phyloP scores from a whole-genome alignment of 169 alveolate genomes.

The Babesia bigemina region DNA sequence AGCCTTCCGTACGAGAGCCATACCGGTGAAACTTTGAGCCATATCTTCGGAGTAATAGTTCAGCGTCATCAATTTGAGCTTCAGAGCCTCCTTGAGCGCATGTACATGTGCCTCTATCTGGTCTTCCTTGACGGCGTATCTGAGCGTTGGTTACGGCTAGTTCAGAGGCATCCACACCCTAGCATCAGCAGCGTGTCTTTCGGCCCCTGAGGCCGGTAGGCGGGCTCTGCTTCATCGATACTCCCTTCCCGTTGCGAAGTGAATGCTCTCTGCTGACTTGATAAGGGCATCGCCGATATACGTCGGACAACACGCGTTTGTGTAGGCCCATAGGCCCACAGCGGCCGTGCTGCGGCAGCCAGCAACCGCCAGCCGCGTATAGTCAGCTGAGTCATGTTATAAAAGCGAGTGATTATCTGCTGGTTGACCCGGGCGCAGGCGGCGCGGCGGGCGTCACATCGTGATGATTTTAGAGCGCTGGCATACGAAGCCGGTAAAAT shows the following conservation, averaged over 20 bases:
- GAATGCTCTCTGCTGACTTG: background rate
- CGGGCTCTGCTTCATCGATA: slow-evolving; percentile 10
- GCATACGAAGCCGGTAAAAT: too few species aligned
- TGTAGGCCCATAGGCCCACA: background rate
- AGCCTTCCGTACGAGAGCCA: background rate
- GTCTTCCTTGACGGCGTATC: slow-evolving; percentile 50
- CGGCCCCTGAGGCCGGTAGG: slow-evolving; percentile 46
- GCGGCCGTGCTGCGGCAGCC: background rate
- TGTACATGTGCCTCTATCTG: slow-evolving; percentile 41
- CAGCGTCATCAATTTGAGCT: slow-evolving; percentile 57
- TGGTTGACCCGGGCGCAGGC: too few species aligned
- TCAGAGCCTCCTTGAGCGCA: slow-evolving; percentile 55
- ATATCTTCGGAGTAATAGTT: slow-evolving; percentile 51
- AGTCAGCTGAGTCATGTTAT: background rate
- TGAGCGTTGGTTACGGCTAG: background rate
- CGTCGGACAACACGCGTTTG: background rate
- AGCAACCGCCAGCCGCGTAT: background rate
- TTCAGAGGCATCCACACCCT: slow-evolving; percentile 19
- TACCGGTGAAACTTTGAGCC: slow-evolving; percentile 60
- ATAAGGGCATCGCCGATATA: too few species aligned
- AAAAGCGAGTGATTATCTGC: background rate
- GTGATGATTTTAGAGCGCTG: too few species aligned
- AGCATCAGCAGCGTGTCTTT: slow-evolving; percentile 56
- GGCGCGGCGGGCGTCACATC: too few species aligned
- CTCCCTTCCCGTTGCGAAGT: background rate